Evolutionary conservation across 129 eudicot genomes (phyloP).

Genomic region (Chrysanthemum makinoi): DNA sequence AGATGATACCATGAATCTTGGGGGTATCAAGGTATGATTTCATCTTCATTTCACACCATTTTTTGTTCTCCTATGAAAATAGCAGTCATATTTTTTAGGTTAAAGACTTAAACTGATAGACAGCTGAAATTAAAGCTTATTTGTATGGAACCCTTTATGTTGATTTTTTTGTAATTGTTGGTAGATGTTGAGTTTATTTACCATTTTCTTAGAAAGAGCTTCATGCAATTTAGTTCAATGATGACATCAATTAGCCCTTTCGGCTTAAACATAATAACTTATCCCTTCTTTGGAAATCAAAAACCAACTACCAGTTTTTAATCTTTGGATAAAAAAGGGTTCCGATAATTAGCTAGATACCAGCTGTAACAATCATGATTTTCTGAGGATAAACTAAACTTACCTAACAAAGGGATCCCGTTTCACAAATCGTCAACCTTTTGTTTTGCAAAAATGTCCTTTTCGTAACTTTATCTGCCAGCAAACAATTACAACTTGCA

Average conservation of each 20-base stretch:
- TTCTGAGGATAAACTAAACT: too few relatives aligned
- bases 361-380: too few relatives aligned
- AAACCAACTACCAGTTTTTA: background rate
- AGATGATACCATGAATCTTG: slow-evolving; percentile 99
- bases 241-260: background rate
- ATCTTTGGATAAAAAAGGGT: too few relatives aligned
- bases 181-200: background rate
- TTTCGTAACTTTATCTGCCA: too few relatives aligned
- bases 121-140: background rate
- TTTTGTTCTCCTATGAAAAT: background rate
- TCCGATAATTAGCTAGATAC: too few relatives aligned
- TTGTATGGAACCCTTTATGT: background rate
- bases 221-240: background rate
- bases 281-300: background rate
- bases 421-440: too few relatives aligned
- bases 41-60: background rate
- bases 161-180: background rate
- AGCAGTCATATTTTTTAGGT: background rate
- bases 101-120: background rate
- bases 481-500: too few relatives aligned
- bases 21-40: slow-evolving; percentile 80
- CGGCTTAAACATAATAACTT: background rate
- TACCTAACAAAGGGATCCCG: too few relatives aligned
- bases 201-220: background rate
- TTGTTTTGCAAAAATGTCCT: too few relatives aligned